Percentiles rank a stretch among this genome's conserved stretches.
Conservation (phyloP, 345 rosid species). For the Heritiera littoralis region DNA sequence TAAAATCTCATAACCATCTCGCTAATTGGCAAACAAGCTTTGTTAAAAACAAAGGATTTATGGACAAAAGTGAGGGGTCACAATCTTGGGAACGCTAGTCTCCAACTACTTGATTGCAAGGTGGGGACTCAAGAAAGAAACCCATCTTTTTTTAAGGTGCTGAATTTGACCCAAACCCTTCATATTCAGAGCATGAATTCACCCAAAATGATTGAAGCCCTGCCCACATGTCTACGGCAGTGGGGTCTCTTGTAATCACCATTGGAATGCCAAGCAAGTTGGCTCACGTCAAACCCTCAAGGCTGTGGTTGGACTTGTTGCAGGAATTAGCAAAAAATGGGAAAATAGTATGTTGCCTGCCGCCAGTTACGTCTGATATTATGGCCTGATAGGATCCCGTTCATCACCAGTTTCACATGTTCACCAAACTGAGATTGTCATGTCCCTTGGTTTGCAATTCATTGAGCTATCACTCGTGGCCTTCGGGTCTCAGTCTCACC, state of each 20-base stretch:
- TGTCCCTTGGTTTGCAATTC: not conserved
- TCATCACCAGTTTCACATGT: too few relatives aligned
- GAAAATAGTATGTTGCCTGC: not conserved
- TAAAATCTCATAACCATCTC: too few relatives aligned
- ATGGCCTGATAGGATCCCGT: not conserved
- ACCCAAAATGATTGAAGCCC: not conserved
- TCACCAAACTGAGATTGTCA: not conserved
- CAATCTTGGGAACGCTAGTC: not conserved
- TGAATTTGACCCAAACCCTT: not conserved
- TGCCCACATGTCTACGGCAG: not conserved
- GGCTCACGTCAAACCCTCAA: not conserved
- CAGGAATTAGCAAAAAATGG: not conserved
- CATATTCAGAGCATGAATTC: not conserved
- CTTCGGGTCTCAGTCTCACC: too few relatives aligned
- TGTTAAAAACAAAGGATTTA: not conserved
- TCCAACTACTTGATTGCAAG: not conserved
- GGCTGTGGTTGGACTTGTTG: not conserved
- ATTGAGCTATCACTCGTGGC: not conserved
- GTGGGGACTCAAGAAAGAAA: not conserved
- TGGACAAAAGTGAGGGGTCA: not conserved
- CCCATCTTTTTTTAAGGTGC: not conserved
- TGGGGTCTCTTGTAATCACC: not conserved
- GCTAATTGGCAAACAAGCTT: not conserved
- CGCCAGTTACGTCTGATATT: not conserved
- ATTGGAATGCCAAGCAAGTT: not conserved